Evolutionary conservation across 352 stramenopile species (phyloP).

Genomic region (Hyaloperonospora brassicae): DNA sequence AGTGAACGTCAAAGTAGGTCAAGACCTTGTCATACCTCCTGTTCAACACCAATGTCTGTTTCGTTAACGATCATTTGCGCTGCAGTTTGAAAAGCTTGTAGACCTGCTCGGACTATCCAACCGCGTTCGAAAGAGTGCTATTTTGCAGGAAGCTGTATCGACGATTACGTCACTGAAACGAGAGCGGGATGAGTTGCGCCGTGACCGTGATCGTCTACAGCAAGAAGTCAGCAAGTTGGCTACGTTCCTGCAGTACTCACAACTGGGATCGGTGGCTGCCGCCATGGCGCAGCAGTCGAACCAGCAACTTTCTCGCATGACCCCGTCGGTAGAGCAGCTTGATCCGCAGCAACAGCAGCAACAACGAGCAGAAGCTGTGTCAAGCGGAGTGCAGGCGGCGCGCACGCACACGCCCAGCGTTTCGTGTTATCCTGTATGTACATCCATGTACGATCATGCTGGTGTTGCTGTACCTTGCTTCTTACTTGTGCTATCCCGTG

Average conservation of each 20-base stretch:
- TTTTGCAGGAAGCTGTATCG: slow-evolving; percentile 61
- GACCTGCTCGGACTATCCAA: slow-evolving; percentile 62
- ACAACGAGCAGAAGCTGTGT: slow-evolving; percentile 11
- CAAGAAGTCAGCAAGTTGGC: slow-evolving; percentile 62
- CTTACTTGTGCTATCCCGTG: slow-evolving; percentile 9
- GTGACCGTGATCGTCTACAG: slow-evolving; percentile 51
- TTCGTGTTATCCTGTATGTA: slow-evolving; percentile 30
- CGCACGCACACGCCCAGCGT: slow-evolving; percentile 33
- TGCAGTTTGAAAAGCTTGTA: slow-evolving; percentile 66
- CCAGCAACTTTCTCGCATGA: slow-evolving; percentile 27
- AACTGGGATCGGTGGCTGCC: slow-evolving; percentile 42
- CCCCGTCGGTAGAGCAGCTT: slow-evolving; percentile 12
- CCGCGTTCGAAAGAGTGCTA: slow-evolving; percentile 63
- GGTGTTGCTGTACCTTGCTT: not conserved
- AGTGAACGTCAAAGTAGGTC: slow-evolving; percentile 65
- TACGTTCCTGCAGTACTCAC: slow-evolving; percentile 56
- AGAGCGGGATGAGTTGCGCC: slow-evolving; percentile 52
- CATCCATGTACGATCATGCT: slow-evolving; percentile 6
- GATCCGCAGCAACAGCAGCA: slow-evolving; percentile 10
- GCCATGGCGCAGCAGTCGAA: slow-evolving; percentile 33
- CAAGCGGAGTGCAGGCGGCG: slow-evolving; percentile 22
- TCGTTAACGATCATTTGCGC: slow-evolving; percentile 2
- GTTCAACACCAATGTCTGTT: not conserved
- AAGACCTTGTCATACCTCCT: not conserved
- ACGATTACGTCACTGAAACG: slow-evolving; percentile 54